Percentiles rank a stretch among this genome's conserved stretches.
These are phyloP conservation scores for Serendipita sp. DNA, from an alignment of 768 basidiomycete species.

Conservation along the genomic window DNA sequence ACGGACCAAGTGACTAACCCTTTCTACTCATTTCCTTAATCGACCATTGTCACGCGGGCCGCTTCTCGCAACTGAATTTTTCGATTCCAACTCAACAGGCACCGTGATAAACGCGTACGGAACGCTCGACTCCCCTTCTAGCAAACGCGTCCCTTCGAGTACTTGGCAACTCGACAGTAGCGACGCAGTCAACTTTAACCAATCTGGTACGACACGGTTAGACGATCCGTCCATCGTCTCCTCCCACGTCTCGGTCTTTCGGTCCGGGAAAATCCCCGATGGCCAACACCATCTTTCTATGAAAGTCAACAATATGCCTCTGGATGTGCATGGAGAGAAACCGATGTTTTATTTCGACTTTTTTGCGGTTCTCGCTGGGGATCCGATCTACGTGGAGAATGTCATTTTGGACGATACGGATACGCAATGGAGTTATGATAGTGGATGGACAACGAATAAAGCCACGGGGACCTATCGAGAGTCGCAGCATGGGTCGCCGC, in stretches of 20 bases:
- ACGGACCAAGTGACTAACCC: not conserved
- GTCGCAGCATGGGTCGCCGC: not conserved
- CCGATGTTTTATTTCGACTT: constrained; percentile 2
- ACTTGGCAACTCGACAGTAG: not conserved
- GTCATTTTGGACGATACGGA: not conserved
- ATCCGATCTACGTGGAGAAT: not conserved
- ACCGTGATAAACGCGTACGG: not conserved
- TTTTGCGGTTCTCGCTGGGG: not conserved
- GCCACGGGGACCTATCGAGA: not conserved
- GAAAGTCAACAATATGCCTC: not conserved
- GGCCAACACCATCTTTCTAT: not conserved
- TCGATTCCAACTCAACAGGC: not conserved
- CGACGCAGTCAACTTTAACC: not conserved
- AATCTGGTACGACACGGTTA: not conserved
- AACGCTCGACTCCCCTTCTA: not conserved
- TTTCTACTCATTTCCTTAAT: not conserved
- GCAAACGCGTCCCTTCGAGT: not conserved
- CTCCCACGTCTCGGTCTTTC: not conserved
- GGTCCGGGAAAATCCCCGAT: not conserved
- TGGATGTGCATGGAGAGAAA: not conserved
- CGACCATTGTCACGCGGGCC: not conserved
- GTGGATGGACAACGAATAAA: not conserved
- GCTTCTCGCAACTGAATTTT: too few relatives aligned
- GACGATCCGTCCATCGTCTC: not conserved
- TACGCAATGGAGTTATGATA: too few relatives aligned